Percentiles rank a stretch among this genome's conserved stretches.
phyloP scores from a whole-genome alignment of 306 rosid species.

The Citrullus mucosospermus region DNA sequence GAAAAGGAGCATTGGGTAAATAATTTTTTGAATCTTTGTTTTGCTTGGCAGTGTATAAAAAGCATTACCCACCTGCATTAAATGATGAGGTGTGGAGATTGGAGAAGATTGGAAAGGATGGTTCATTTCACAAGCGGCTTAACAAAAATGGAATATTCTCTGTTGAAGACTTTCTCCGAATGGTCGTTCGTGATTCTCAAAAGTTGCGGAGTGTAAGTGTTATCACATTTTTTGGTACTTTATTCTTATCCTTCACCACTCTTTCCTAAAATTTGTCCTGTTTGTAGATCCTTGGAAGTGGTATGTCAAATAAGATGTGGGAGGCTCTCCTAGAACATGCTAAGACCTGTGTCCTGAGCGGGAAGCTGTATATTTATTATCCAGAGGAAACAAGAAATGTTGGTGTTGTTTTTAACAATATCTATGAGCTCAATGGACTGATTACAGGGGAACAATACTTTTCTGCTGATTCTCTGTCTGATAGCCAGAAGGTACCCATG shows the following conservation, averaged over 20 bases:
- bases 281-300: slow-evolving; percentile 93
- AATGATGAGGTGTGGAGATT: slow-evolving; percentile 92
- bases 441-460: slow-evolving; percentile 64
- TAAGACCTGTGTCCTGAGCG: slow-evolving; percentile 81
- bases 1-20: neutral
- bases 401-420: slow-evolving; percentile 81
- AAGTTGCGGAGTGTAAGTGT: slow-evolving; percentile 64
- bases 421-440: slow-evolving; percentile 84
- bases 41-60: slow-evolving; percentile 72
- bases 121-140: slow-evolving; percentile 91
- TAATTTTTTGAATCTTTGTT: slow-evolving; percentile 3
- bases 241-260: slow-evolving; percentile 3
- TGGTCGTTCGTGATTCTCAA: slow-evolving; percentile 70
- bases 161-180: slow-evolving; percentile 83
- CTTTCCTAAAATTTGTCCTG: neutral
- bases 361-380: slow-evolving; percentile 82
- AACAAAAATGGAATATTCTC: slow-evolving; percentile 31
- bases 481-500: slow-evolving; percentile 59
- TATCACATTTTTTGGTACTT: slow-evolving; percentile 10
- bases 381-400: slow-evolving; percentile 80
- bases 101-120: slow-evolving; percentile 98
- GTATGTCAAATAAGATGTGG: slow-evolving; percentile 99
- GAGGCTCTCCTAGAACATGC: slow-evolving; percentile 96
- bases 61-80: slow-evolving; percentile 90
- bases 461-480: slow-evolving; percentile 82